Evolutionary conservation across 2,329 filamentous ascomycete species (phyloP).

Genomic region (Fusarium sp.): DNA sequence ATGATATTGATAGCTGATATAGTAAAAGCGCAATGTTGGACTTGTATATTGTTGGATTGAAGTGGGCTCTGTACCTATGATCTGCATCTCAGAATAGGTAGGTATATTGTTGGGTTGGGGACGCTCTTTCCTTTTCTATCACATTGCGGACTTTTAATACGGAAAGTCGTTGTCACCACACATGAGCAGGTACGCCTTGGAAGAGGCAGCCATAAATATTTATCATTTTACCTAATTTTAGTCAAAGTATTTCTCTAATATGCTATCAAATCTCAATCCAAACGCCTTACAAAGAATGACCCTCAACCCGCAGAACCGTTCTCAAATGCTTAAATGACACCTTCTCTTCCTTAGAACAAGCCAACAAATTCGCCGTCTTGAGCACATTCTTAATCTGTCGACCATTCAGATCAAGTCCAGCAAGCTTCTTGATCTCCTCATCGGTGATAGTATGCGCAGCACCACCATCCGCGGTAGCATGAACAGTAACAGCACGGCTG

Average conservation of each 20-base stretch:
- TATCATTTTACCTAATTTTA: background rate
- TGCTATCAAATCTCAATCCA: background rate
- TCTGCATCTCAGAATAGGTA: background rate
- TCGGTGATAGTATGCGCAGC: constrained; percentile 48
- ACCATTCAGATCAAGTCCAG: constrained; percentile 58
- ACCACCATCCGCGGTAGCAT: constrained; percentile 34
- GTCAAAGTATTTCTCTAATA: background rate
- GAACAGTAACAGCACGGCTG: constrained; percentile 43
- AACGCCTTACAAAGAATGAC: constrained; percentile 42
- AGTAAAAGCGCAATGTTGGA: no score
- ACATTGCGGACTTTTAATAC: background rate
- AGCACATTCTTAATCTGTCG: constrained; percentile 64
- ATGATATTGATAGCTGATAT: no score
- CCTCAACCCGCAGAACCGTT: constrained; percentile 49
- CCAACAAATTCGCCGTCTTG: constrained; percentile 51
- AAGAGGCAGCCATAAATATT: background rate
- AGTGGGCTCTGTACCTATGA: no score
- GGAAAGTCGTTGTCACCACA: background rate
- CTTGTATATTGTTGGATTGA: no score
- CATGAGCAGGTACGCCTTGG: background rate
- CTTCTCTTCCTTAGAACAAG: constrained; percentile 48
- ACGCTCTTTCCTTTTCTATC: background rate
- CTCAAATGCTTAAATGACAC: constrained; percentile 46
- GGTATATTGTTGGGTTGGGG: no score
- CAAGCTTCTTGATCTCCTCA: constrained; percentile 51